phyloP scores from a whole-genome alignment of 2,329 filamentous ascomycete genomes.

The Trichoderma sp. region DNA sequence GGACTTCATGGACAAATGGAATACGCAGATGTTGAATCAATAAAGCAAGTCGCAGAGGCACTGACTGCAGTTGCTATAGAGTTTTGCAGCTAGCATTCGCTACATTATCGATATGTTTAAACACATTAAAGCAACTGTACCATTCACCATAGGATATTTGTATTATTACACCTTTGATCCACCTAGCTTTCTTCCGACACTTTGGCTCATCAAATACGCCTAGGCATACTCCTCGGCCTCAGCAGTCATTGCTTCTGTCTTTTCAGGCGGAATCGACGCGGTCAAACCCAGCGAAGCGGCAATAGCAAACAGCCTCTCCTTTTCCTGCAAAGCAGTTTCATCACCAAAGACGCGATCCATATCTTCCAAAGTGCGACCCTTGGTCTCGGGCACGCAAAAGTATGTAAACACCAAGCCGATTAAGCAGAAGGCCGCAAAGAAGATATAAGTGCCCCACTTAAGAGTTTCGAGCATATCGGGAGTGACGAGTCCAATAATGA shows the following conservation, averaged over 20 bases:
- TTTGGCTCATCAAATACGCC: background rate
- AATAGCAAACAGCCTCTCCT: conserved; percentile 27
- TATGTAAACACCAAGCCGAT: conserved; percentile 49
- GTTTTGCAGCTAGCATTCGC: conserved; percentile 28
- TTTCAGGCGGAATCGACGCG: conserved; percentile 23
- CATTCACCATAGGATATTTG: background rate
- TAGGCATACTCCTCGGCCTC: conserved; percentile 17
- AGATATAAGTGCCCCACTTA: conserved; percentile 54
- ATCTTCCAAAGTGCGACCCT: conserved; percentile 52
- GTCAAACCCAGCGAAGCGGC: conserved; percentile 29
- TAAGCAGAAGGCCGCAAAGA: conserved; percentile 55
- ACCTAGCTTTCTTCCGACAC: background rate
- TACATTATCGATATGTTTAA: background rate
- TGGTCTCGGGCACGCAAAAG: conserved; percentile 58
- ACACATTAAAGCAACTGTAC: background rate
- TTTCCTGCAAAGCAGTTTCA: conserved; percentile 36
- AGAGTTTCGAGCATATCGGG: conserved; percentile 51
- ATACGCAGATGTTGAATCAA: conserved; percentile 45
- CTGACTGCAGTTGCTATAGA: conserved; percentile 28
- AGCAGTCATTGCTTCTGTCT: conserved; percentile 18
- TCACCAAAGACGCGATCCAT: conserved; percentile 51
- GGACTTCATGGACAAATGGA: conserved; percentile 51
- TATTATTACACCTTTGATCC: background rate
- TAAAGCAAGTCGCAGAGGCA: conserved; percentile 33
- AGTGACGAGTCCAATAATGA: conserved; percentile 36